Evolutionary conservation across 1,139 yeast species (phyloP).

Genomic region (Hansenula sp.): DNA sequence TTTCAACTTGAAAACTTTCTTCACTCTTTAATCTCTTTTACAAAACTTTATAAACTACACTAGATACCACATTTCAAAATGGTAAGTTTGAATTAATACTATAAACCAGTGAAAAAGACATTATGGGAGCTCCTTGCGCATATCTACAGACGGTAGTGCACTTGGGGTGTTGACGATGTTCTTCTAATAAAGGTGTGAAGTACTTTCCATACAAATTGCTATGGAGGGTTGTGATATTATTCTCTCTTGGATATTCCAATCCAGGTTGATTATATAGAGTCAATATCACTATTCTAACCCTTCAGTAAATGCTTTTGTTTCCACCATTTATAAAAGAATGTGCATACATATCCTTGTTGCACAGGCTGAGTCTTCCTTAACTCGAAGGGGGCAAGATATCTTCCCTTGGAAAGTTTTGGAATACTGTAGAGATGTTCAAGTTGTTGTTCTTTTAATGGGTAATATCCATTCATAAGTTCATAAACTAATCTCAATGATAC

Average conservation of each 20-base stretch:
- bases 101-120: conserved; percentile 8
- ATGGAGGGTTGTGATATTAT: neutral
- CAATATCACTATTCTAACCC: neutral
- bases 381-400: too few relatives aligned
- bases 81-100: neutral
- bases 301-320: neutral
- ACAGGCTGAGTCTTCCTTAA: conserved; percentile 14
- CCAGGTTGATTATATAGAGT: neutral
- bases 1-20: neutral
- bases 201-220: neutral
- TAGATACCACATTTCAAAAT: neutral
- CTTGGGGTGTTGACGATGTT: conserved; percentile 23
- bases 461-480: conserved; percentile 2
- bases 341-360: conserved; percentile 4
- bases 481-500: conserved; percentile 64
- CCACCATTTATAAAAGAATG: conserved; percentile 1
- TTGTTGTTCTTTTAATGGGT: neutral
- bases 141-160: conserved; percentile 7
- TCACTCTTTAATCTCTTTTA: neutral
- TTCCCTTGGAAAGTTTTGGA: too few relatives aligned
- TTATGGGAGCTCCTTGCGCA: conserved; percentile 20
- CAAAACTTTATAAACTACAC: neutral
- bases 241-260: neutral
- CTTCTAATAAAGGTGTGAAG: neutral
- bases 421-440: conserved; percentile 14